Evolutionary conservation across 2,329 filamentous ascomycete species (phyloP), one percentile per base, ranked within the genome.

Genomic region (Botryotinia globosa): DNA sequence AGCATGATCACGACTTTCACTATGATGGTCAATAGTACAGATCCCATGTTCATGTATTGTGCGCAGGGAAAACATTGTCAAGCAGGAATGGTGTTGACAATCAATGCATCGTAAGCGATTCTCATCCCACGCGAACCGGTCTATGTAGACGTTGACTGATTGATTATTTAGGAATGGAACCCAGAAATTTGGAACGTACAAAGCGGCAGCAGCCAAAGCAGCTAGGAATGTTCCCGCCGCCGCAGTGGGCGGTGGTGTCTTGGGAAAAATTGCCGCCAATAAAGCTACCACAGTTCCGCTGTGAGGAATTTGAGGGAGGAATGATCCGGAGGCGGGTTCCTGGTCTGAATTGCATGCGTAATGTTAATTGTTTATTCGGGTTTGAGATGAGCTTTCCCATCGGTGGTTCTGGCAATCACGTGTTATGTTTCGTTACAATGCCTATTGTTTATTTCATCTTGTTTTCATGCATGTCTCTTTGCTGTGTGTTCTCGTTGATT

Each of bases 41-140:
- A 86, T 70, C 92, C 93, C 44, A 85, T 94, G 76, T 95, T 93
- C 92, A 83, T 92, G 76, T 95, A 91, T 86, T 95, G 92, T 83
- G 89, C 88, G 37, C 90, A 94, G 81, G 89, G 81, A 65, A 88
- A 86, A 79, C 93, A 96, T 83, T 96, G 92, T 82, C 88, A 94
- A 72, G 72, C 66, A 12, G 80, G 79, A n/a, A 81, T 81, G 80
- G 74, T 73, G 6, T 78, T 80, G 77, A 79, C 80, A 32, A 86
- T 91, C 63, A 82, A 86, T 48, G 83, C 68, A 39, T 20, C 32
- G 58, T 62, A 32, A 37, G 56, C 29, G 12, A 16, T 22, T 20
- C 8, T 5, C 1, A 22, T 39, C 6, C 44, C 42, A 22, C 3
- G 32, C 0, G 20, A 4, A 8, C 16, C 16, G 18, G 8, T 18